Percentiles rank a stretch among this genome's conserved stretches.
Conservation (phyloP, 352 stramenopile genomes). For the Globisporangium yorkense region DNA sequence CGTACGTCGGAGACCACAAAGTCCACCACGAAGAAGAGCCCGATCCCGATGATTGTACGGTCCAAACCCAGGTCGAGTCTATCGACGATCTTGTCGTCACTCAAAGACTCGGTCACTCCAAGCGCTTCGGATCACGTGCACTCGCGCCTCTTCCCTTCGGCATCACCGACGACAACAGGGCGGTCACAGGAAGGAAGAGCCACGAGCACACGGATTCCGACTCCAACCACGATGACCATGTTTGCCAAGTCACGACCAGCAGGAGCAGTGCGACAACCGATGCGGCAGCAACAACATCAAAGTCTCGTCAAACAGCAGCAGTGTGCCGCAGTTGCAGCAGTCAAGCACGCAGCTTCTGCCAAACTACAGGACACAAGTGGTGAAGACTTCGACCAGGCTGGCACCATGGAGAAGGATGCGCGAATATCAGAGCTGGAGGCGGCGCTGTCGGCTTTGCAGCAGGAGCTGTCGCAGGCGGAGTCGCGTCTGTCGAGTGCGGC, state of each 20-base stretch:
- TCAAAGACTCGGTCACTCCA: background rate
- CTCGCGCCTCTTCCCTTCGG: slow-evolving; percentile 4
- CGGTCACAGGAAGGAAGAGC: background rate
- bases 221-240: background rate
- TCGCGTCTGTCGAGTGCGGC: slow-evolving; percentile 15
- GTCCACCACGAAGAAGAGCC: slow-evolving; percentile 6
- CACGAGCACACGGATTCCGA: slow-evolving; percentile 6
- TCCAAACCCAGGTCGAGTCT: slow-evolving; percentile 10
- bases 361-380: background rate
- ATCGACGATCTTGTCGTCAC: slow-evolving; percentile 5
- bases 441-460: slow-evolving; percentile 4
- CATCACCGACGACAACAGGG: background rate
- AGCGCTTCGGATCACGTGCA: background rate
- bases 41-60: background rate
- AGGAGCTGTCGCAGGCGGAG: slow-evolving; percentile 11
- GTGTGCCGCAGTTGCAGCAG: background rate
- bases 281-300: background rate
- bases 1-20: background rate
- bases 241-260: background rate
- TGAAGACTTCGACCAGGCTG: background rate
- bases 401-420: background rate
- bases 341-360: background rate
- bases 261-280: background rate
- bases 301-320: background rate
- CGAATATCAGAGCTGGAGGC: slow-evolving; percentile 7